Base-by-base conservation (phyloP, 2,329 filamentous ascomycete genomes). In the Fusarium ambrosium region DNA sequence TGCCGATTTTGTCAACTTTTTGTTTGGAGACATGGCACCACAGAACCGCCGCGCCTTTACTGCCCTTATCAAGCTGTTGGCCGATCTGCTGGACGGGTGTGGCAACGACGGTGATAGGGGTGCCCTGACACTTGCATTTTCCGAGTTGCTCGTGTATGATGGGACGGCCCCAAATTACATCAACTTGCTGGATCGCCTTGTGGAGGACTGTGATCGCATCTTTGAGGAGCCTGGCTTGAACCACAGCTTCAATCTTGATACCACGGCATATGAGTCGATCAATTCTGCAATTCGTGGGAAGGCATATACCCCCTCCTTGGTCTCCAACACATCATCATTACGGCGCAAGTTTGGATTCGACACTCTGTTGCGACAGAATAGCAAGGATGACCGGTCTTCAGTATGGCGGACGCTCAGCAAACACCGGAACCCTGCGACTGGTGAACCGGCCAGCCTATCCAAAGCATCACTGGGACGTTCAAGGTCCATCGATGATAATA, bases 381-480 rank as follows among this genome's bases (percentile, higher is more conserved):
- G 93, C 85, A 96, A 93, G 81, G 89, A 88, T 24, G 93, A 94
- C 74, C 91, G 94, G 41, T 88, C 92, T 48, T 96, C 94, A 0
- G 91, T 98, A 24, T 95, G 95, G 91, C 91, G 95, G 65, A 95
- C 91, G n/a, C 85, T 98, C 74, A 97, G 95, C 86, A 98, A 97
- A 85, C 89, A 94, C 85, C 88, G 92, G 64, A 84, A 89, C 77
- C 84, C 88, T 34, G 89, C 86, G 71, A 91, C 86, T 64, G 91
- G 86, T 76, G 94, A 92, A 71, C 83, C 84, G 55, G 85, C 89
- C 18, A 94, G 90, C 81, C 82, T 94, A 43, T 92, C 93, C 4
- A 94, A 91, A 81, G 90, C 86, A 37, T 89, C 90, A 1, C 83
- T 95, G 39, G 87, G 89, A 66, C 90, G 94, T 45, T 94, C 94